These are phyloP conservation scores for Lactifluus echinatus DNA, from an alignment of 768 basidiomycete species.

Conservation along the genomic window DNA sequence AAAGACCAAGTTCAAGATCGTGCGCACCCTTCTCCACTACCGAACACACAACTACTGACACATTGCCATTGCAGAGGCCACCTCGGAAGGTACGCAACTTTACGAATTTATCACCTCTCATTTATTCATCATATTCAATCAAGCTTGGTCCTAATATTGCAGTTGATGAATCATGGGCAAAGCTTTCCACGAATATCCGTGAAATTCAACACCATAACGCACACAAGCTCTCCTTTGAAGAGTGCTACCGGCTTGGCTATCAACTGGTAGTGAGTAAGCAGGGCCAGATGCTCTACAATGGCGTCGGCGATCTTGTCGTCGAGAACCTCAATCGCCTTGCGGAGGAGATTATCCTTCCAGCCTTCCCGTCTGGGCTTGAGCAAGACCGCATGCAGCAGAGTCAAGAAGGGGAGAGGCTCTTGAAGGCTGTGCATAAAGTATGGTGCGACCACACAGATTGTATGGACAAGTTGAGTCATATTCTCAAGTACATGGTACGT, in stretches of 20 bases:
- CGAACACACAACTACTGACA: conserved; percentile 16
- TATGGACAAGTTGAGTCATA: conserved; percentile 81
- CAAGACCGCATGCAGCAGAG: conserved; percentile 65
- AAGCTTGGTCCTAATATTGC: conserved; percentile 70
- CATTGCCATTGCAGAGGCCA: conserved; percentile 31
- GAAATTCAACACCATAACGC: conserved; percentile 96
- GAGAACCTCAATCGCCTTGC: conserved; percentile 82
- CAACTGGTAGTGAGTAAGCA: conserved; percentile 87
- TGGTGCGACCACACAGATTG: conserved; percentile 93
- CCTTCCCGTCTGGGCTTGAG: conserved; percentile 66
- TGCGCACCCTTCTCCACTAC: conserved; percentile 28
- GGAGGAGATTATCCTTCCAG: conserved; percentile 62
- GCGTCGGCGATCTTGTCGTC: conserved; percentile 66
- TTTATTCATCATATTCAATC: neutral
- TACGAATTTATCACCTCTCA: neutral
- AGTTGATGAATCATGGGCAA: conserved; percentile 77
- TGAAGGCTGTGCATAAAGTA: conserved; percentile 74
- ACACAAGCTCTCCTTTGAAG: conserved; percentile 80
- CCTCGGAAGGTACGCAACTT: conserved; percentile 36
- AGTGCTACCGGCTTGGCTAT: conserved; percentile 90
- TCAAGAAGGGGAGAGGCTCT: conserved; percentile 75
- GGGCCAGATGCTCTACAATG: conserved; percentile 80
- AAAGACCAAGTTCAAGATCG: conserved; percentile 34
- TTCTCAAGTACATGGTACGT: conserved; percentile 91
- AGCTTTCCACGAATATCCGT: conserved; percentile 74